phyloP scores from a whole-genome alignment of 371 early-diverging fungal species.

The Ordospora colligata region DNA sequence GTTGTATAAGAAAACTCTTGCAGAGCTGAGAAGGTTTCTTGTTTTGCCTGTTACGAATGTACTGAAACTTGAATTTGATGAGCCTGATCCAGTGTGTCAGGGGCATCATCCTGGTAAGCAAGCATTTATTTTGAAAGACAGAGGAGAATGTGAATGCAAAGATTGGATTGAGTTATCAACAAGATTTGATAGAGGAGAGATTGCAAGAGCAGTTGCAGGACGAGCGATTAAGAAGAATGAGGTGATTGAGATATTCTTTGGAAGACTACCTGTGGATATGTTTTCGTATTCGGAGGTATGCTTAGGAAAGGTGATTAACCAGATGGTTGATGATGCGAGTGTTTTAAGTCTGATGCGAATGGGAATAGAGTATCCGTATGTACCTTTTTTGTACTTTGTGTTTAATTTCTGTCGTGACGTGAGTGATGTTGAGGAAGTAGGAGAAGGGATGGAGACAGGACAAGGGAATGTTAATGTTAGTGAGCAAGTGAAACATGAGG shows the following conservation, averaged over 20 bases:
- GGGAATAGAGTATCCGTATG: constrained; percentile 23
- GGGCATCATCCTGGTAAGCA: background rate
- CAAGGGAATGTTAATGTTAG: constrained; percentile 52
- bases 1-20: constrained; percentile 14
- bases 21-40: constrained; percentile 22
- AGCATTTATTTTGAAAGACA: background rate
- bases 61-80: constrained; percentile 11
- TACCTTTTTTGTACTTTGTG: constrained; percentile 39
- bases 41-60: constrained; percentile 33
- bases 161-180: constrained; percentile 16
- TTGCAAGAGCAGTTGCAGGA: background rate
- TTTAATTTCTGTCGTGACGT: constrained; percentile 22
- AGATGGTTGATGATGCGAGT: constrained; percentile 4
- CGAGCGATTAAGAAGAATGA: background rate
- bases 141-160: constrained; percentile 2
- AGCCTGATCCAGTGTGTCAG: constrained; percentile 18
- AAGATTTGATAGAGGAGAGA: background rate
- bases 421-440: constrained; percentile 23
- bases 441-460: constrained; percentile 32
- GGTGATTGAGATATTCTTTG: constrained; percentile 11
- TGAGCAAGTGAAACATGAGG: constrained; percentile 51
- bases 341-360: background rate
- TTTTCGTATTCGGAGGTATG: constrained; percentile 28
- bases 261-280: constrained; percentile 16
- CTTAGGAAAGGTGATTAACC: constrained; percentile 33